Evolutionary conservation across 257 asterid species (phyloP).

Genomic region (Mitragyna speciosa): DNA sequence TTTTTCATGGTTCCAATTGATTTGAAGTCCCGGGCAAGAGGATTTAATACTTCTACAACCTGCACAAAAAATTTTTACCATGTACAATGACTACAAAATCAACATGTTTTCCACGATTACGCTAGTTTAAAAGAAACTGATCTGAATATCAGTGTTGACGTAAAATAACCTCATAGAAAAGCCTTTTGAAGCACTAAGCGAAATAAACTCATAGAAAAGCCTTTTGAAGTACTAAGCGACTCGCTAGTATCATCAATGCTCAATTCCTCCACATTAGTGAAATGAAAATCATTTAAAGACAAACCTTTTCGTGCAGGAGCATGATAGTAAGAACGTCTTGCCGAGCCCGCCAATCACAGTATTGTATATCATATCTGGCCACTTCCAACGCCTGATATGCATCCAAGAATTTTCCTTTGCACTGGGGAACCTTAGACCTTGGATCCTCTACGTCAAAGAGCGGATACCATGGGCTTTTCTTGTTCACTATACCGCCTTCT

Average conservation of each 20-base stretch:
- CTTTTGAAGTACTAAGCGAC: background rate
- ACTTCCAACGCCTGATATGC: conserved; percentile 80
- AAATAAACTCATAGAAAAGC: background rate
- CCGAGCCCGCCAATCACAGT: conserved; percentile 97
- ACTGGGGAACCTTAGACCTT: conserved; percentile 66
- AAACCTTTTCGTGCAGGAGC: conserved; percentile 94
- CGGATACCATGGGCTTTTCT: conserved; percentile 65
- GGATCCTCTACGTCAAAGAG: conserved; percentile 93
- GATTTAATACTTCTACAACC: conserved; percentile 93
- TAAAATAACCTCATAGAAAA: background rate
- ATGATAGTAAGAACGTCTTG: conserved; percentile 87
- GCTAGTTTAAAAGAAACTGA: background rate
- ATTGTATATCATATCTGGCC: conserved; percentile 82
- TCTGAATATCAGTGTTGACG: background rate
- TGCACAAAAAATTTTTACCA: conserved; percentile 17
- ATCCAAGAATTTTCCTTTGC: conserved; percentile 77
- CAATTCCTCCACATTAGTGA: background rate
- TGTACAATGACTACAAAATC: background rate
- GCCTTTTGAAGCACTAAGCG: background rate
- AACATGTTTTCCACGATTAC: background rate
- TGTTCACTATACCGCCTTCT: conserved; percentile 52
- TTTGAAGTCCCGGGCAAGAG: conserved; percentile 95
- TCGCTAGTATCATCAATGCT: background rate
- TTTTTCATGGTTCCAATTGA: conserved; percentile 84
- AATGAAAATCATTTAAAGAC: background rate